Evolutionary conservation across 2,329 filamentous ascomycete species (phyloP).

Genomic region (Penicillium sp.): DNA sequence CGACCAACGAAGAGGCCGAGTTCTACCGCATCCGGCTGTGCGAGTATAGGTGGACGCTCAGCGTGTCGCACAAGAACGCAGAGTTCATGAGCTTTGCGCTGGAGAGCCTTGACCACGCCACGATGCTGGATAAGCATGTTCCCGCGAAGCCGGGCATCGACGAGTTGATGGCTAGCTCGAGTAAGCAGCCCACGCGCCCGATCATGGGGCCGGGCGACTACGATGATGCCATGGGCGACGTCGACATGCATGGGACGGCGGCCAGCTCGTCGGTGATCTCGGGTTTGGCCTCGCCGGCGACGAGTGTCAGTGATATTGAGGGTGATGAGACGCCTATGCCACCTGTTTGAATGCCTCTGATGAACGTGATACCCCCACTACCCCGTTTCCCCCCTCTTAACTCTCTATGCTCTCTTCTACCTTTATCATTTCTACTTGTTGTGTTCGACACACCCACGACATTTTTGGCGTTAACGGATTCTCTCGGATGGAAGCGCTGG

Average conservation of each 20-base stretch:
- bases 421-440: constrained; percentile 1
- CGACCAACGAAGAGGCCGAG: constrained; percentile 82
- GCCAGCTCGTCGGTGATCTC: constrained; percentile 38
- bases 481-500: constrained; percentile 10
- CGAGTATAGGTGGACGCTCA: constrained; percentile 93
- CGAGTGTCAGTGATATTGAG: constrained; percentile 38
- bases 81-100: constrained; percentile 64
- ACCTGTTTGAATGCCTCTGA: neutral
- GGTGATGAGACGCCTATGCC: constrained; percentile 29
- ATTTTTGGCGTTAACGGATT: constrained; percentile 14
- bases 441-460: neutral
- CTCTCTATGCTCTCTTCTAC: neutral
- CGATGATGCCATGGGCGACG: constrained; percentile 33
- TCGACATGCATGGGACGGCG: constrained; percentile 27
- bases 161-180: constrained; percentile 40
- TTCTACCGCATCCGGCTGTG: constrained; percentile 84
- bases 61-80: constrained; percentile 76
- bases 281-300: constrained; percentile 41
- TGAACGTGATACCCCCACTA: neutral
- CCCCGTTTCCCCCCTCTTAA: neutral
- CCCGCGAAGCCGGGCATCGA: constrained; percentile 69
- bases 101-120: constrained; percentile 73
- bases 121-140: constrained; percentile 67
- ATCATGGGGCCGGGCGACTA: constrained; percentile 17
- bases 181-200: constrained; percentile 28